Evolutionary conservation across 352 stramenopile species (phyloP).

Genomic region (Peronosclerospora sorghi): DNA sequence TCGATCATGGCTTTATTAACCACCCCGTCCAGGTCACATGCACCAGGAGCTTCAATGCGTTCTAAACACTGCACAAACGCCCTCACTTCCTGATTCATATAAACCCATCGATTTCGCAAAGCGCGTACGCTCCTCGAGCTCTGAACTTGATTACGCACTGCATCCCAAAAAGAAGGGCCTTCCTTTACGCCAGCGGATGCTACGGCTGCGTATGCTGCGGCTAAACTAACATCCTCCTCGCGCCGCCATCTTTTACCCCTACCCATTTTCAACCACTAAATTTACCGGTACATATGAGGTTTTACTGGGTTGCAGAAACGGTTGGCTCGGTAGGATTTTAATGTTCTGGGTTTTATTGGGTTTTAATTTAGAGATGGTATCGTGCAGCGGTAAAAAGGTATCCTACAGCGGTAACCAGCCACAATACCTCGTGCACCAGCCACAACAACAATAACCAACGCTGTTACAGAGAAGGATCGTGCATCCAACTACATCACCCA

Average conservation of each 20-base stretch:
- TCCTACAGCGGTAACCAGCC: too few relatives aligned
- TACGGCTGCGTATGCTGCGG: background rate
- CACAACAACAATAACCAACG: too few relatives aligned
- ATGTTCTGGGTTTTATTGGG: too few relatives aligned
- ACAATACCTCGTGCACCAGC: too few relatives aligned
- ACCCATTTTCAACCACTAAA: background rate
- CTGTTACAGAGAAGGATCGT: too few relatives aligned
- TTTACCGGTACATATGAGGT: conserved; percentile 1
- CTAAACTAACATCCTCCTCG: background rate
- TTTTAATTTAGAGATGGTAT: too few relatives aligned
- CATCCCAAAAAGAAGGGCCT: conserved; percentile 2
- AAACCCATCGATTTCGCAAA: conserved; percentile 1
- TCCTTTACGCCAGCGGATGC: background rate
- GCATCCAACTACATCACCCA: too few relatives aligned
- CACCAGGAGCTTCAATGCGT: background rate
- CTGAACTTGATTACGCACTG: background rate
- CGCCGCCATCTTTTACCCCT: conserved; percentile 1
- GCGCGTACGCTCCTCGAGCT: conserved; percentile 1
- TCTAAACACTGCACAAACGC: conserved; percentile 1
- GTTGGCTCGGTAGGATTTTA: too few relatives aligned
- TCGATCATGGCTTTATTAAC: background rate
- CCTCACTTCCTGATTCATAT: conserved; percentile 1
- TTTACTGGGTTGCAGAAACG: too few relatives aligned
- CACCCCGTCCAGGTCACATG: background rate
- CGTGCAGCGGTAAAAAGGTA: too few relatives aligned